These are phyloP conservation scores for Salicornia ramosissima DNA, from an alignment of 148 eudicot species.

Conservation along the genomic window DNA sequence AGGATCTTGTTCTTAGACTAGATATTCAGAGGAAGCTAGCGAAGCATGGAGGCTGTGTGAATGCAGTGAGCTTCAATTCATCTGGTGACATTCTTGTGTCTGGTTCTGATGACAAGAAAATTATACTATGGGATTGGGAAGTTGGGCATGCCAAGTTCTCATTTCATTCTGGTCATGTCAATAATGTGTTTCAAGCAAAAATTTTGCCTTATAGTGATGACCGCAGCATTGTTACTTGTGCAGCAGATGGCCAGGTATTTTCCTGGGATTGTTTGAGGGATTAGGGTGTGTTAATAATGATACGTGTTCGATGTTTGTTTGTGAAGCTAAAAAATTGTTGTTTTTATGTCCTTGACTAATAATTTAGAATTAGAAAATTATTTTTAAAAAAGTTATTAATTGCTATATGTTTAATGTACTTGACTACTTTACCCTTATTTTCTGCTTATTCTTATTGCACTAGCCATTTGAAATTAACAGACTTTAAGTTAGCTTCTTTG, in stretches of 20 bases:
- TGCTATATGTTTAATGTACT: too few relatives aligned
- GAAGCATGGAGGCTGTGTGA: conserved; percentile 88
- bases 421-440: too few relatives aligned
- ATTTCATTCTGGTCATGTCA: conserved; percentile 68
- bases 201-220: conserved; percentile 80
- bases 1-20: conserved; percentile 83
- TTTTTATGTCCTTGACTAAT: conserved; percentile 4
- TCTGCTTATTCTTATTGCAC: neutral
- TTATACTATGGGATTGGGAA: conserved; percentile 92
- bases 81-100: conserved; percentile 79
- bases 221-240: conserved; percentile 80
- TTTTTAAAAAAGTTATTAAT: too few relatives aligned
- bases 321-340: neutral
- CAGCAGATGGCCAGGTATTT: conserved; percentile 92
- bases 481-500: conserved; percentile 4
- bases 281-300: neutral
- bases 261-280: neutral
- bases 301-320: neutral
- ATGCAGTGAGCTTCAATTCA: conserved; percentile 75
- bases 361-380: neutral
- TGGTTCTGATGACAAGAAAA: conserved; percentile 86
- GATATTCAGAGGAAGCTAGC: conserved; percentile 62
- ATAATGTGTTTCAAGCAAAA: conserved; percentile 92
- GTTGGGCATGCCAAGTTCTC: conserved; percentile 57
- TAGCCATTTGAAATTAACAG: neutral